These are phyloP conservation scores for Vicia villosa DNA, from an alignment of 306 rosid species.

Conservation along the genomic window DNA sequence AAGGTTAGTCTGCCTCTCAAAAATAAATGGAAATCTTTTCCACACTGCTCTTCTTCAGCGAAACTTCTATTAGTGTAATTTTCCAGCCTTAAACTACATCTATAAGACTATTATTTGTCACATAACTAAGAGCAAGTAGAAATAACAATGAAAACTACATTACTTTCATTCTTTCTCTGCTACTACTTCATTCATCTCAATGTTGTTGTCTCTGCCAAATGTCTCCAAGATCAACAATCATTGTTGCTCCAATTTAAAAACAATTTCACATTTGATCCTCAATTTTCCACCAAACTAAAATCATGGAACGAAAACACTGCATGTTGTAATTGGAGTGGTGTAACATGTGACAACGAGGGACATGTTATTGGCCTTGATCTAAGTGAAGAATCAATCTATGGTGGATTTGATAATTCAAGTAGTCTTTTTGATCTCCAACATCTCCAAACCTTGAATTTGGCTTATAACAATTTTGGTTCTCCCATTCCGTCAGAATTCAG, in stretches of 20 bases:
- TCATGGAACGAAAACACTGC: too few species aligned
- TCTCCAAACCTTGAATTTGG: slow-evolving; percentile 19
- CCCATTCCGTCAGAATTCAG: slow-evolving; percentile 24
- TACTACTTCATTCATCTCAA: not conserved
- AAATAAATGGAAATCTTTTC: too few species aligned
- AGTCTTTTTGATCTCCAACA: slow-evolving; percentile 35
- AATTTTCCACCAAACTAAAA: too few species aligned
- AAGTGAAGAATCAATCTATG: not conserved
- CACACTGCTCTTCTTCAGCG: too few species aligned
- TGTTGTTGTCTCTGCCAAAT: not conserved
- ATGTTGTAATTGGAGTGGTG: too few species aligned
- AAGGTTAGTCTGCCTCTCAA: too few species aligned
- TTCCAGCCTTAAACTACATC: too few species aligned
- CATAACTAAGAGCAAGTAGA: too few species aligned
- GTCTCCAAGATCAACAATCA: not conserved
- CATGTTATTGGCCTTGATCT: slow-evolving; percentile 37
- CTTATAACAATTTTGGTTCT: not conserved
- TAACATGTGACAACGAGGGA: too few species aligned
- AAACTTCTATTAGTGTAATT: too few species aligned
- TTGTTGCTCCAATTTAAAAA: not conserved
- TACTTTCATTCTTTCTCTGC: not conserved
- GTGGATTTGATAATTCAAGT: slow-evolving; percentile 29
- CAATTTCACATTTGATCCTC: not conserved
- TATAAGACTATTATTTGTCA: too few species aligned
- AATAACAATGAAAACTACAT: not conserved